Evolutionary conservation across 768 basidiomycete genomes (phyloP).

Genomic region (Serendipita vermifera): DNA sequence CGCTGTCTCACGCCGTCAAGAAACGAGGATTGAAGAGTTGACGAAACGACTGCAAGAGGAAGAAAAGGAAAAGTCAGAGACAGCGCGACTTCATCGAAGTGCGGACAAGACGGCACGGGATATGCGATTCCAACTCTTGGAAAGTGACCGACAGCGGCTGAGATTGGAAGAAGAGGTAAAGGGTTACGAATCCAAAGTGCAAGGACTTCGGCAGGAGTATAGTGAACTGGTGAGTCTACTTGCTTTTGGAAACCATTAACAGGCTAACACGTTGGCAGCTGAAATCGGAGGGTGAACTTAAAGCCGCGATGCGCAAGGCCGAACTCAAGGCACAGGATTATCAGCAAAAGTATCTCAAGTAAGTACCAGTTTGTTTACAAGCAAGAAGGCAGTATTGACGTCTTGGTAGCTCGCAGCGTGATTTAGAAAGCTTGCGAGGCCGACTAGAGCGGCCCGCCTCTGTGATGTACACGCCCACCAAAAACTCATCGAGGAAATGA

Average conservation of each 20-base stretch:
- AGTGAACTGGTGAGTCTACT: constrained; percentile 42
- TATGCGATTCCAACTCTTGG: constrained; percentile 39
- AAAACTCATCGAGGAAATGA: no score
- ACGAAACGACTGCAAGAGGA: constrained; percentile 43
- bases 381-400: constrained; percentile 7
- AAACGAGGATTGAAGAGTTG: constrained; percentile 62
- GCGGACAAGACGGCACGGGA: constrained; percentile 41
- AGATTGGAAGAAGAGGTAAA: constrained; percentile 56
- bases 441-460: constrained; percentile 51
- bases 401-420: constrained; percentile 41
- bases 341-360: constrained; percentile 59
- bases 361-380: constrained; percentile 19
- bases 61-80: constrained; percentile 33
- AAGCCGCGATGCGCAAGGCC: constrained; percentile 58
- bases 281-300: constrained; percentile 41
- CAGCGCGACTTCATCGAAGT: constrained; percentile 24
- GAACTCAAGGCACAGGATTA: constrained; percentile 65
- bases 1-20: constrained; percentile 44
- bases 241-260: constrained; percentile 45
- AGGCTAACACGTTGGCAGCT: neutral
- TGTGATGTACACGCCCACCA: no score
- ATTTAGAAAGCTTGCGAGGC: constrained; percentile 55
- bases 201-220: constrained; percentile 43
- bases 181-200: constrained; percentile 44
- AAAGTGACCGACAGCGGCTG: constrained; percentile 46